These are phyloP conservation scores for Cenchrus americanus DNA, from an alignment of 176 grass and related monocot species.

Conservation along the genomic window DNA sequence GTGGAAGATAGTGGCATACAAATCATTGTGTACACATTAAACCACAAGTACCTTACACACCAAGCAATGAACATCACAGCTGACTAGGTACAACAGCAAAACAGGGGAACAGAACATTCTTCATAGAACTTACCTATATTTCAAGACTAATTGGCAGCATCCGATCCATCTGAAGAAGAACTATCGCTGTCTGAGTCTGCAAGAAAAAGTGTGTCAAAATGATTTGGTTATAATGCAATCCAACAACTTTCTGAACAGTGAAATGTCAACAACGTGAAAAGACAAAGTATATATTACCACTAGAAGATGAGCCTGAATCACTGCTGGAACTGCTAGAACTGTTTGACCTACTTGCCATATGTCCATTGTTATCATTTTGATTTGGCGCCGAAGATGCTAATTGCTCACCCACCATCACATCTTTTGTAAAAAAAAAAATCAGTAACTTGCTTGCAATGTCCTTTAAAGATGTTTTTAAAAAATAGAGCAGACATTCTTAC, in stretches of 20 bases:
- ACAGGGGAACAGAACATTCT: neutral
- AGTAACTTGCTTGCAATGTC: slow-evolving; percentile 9
- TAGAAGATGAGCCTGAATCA: slow-evolving; percentile 88
- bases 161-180: slow-evolving; percentile 90
- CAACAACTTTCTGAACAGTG: neutral
- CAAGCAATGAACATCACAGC: too few relatives aligned
- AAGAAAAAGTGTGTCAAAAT: slow-evolving; percentile 28
- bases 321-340: slow-evolving; percentile 85
- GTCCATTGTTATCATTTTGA: slow-evolving; percentile 57
- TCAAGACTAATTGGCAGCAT: slow-evolving; percentile 59
- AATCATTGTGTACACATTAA: too few relatives aligned
- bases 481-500: slow-evolving; percentile 16
- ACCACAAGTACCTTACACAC: too few relatives aligned
- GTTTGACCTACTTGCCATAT: slow-evolving; percentile 72
- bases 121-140: slow-evolving; percentile 40
- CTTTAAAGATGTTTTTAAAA: slow-evolving; percentile 19
- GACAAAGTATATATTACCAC: slow-evolving; percentile 55
- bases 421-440: slow-evolving; percentile 12
- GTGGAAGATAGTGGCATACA: too few relatives aligned
- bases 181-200: slow-evolving; percentile 95
- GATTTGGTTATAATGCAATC: slow-evolving; percentile 1
- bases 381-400: slow-evolving; percentile 44
- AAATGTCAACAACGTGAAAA: slow-evolving; percentile 5
- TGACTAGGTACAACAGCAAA: neutral
- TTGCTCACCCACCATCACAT: slow-evolving; percentile 20